Evolutionary conservation across 768 basidiomycete species (phyloP).

Genomic region (Termitomyces sp.): DNA sequence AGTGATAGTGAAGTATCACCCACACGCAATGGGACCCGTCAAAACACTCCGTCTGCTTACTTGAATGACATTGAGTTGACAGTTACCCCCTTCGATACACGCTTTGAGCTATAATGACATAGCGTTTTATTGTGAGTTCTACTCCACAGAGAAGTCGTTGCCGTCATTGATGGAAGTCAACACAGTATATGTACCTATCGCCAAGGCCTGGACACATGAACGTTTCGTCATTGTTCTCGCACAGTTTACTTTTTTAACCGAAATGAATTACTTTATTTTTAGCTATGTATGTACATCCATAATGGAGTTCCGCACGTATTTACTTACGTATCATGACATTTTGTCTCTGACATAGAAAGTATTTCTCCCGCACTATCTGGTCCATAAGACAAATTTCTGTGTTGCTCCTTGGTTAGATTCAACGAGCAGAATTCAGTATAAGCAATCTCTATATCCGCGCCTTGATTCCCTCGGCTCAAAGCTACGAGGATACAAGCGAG

Average conservation of each 20-base stretch:
- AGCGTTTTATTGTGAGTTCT: neutral
- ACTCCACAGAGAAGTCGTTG: neutral
- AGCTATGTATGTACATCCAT: neutral
- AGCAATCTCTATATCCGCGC: no score
- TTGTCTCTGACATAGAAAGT: neutral
- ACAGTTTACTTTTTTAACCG: neutral
- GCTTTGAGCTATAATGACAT: neutral
- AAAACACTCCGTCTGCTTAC: neutral
- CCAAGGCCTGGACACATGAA: neutral
- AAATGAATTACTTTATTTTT: neutral
- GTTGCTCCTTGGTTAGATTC: no score
- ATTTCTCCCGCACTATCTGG: no score
- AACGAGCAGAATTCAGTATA: no score
- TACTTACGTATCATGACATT: neutral
- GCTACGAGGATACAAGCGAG: no score
- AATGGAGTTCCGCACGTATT: neutral
- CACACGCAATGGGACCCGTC: no score
- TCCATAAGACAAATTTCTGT: no score
- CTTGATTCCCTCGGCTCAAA: no score
- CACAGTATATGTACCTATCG: neutral
- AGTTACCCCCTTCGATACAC: neutral
- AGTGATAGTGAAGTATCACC: neutral
- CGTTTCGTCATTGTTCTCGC: neutral
- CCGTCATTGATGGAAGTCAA: neutral
- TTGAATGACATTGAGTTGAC: neutral